phyloP scores from a whole-genome alignment of 139 green algal species.

The Chlorella ohadii region DNA sequence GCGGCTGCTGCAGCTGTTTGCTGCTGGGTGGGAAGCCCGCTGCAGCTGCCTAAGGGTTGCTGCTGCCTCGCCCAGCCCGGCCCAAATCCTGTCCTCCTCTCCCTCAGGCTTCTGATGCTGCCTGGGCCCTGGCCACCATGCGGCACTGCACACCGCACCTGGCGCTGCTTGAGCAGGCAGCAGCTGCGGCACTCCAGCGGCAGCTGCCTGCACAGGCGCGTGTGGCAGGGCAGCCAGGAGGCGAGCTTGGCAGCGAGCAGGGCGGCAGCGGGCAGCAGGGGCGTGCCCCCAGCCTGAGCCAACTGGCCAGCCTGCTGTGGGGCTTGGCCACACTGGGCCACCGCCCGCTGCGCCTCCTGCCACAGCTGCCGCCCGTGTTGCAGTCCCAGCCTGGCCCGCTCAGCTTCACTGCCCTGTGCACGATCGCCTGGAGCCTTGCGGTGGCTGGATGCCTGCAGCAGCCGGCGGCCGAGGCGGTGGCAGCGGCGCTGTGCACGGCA shows the following conservation, averaged over 20 bases:
- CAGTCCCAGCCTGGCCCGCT: neutral
- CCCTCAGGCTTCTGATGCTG: neutral
- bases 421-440: neutral
- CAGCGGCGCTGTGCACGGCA: neutral
- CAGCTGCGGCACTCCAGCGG: neutral
- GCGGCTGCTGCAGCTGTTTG: neutral
- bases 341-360: neutral
- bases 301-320: neutral
- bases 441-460: slow-evolving; percentile 14
- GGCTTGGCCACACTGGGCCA: slow-evolving; percentile 11
- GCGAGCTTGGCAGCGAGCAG: neutral
- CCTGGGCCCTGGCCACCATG: slow-evolving; percentile 18
- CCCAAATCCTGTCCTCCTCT: too few species aligned
- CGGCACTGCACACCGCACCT: slow-evolving; percentile 26
- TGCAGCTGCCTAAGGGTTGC: too few species aligned
- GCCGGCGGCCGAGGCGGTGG: neutral
- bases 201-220: neutral
- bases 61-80: too few species aligned
- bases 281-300: neutral
- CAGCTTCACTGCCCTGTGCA: too few species aligned
- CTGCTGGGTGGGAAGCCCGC: too few species aligned
- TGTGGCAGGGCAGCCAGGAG: neutral
- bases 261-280: neutral
- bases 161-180: neutral
- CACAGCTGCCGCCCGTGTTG: neutral